These are phyloP conservation scores for Casuarina equisetifolia DNA, from an alignment of 306 rosid species.

Conservation along the genomic window DNA sequence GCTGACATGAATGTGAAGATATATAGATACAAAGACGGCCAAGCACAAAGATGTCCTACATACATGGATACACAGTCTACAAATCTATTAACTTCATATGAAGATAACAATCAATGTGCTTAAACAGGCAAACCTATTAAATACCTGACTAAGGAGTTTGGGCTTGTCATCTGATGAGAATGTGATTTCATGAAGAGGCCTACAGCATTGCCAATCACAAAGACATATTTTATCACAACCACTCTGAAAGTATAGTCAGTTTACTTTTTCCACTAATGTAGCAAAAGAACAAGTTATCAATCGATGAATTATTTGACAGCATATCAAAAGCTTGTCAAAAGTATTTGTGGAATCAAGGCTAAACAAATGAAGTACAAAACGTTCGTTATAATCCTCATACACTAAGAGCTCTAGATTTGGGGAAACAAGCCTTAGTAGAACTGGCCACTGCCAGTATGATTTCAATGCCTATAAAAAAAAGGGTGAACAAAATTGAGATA, in stretches of 20 bases:
- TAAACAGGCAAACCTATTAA: conserved; percentile 15
- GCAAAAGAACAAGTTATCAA: too few relatives aligned
- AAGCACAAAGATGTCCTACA: background rate
- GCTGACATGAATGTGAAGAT: background rate
- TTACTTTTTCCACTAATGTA: background rate
- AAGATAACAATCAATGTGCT: background rate
- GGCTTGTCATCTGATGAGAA: conserved; percentile 95
- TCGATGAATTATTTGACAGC: background rate
- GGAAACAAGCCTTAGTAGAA: background rate
- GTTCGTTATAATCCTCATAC: conserved; percentile 23
- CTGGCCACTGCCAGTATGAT: background rate
- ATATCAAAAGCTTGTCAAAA: conserved; percentile 1
- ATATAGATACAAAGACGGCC: background rate
- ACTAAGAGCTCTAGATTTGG: conserved; percentile 8
- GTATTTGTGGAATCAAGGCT: conserved; percentile 8
- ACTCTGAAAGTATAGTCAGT: conserved; percentile 17
- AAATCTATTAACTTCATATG: background rate
- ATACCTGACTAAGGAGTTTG: conserved; percentile 97
- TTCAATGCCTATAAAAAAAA: background rate
- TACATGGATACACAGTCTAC: background rate
- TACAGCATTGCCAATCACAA: conserved; percentile 48
- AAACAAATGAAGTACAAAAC: conserved; percentile 14
- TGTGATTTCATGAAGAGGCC: conserved; percentile 99
- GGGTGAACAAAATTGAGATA: background rate
- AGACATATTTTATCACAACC: conserved; percentile 2